A percentile compares a stretch with the other conserved stretches of the same genome.
phyloP scores from a whole-genome alignment of 306 rosid species.

The Acmispon strigosus region DNA sequence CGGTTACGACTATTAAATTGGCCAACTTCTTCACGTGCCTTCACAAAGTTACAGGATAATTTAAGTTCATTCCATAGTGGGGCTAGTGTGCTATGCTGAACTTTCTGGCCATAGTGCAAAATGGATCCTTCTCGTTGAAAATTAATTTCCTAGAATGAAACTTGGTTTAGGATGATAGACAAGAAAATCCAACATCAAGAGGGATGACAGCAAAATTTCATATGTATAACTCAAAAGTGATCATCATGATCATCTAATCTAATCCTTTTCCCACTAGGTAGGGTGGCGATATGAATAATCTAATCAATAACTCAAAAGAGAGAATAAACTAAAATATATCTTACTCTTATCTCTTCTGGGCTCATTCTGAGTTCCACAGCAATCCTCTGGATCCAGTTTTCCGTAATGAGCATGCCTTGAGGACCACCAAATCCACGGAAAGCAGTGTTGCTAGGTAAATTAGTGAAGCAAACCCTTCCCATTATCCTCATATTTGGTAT shows the following conservation, averaged over 20 bases:
- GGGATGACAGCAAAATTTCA: conserved; percentile 10
- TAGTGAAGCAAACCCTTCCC: conserved; percentile 86
- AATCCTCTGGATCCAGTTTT: conserved; percentile 90
- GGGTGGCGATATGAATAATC: no score
- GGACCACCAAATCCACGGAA: conserved; percentile 99
- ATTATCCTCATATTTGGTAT: conserved; percentile 79
- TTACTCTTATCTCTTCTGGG: conserved; percentile 81
- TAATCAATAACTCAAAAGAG: background rate
- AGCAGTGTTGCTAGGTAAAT: conserved; percentile 87
- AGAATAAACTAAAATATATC: conserved; percentile 15
- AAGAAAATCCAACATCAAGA: conserved; percentile 7
- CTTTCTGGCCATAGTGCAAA: conserved; percentile 71
- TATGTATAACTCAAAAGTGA: background rate
- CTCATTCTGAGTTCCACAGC: conserved; percentile 71
- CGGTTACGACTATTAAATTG: conserved; percentile 59
- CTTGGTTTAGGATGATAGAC: conserved; percentile 17
- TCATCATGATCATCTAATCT: no score
- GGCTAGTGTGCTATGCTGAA: conserved; percentile 64
- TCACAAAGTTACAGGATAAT: conserved; percentile 59
- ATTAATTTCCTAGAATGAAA: conserved; percentile 61
- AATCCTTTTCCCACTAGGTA: no score
- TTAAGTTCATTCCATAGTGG: conserved; percentile 75
- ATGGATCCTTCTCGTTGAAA: conserved; percentile 88
- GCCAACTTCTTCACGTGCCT: conserved; percentile 62
- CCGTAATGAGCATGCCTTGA: conserved; percentile 93